Conservation (phyloP, 2,329 filamentous ascomycete genomes). For the Cladophialophora carrionii region DNA sequence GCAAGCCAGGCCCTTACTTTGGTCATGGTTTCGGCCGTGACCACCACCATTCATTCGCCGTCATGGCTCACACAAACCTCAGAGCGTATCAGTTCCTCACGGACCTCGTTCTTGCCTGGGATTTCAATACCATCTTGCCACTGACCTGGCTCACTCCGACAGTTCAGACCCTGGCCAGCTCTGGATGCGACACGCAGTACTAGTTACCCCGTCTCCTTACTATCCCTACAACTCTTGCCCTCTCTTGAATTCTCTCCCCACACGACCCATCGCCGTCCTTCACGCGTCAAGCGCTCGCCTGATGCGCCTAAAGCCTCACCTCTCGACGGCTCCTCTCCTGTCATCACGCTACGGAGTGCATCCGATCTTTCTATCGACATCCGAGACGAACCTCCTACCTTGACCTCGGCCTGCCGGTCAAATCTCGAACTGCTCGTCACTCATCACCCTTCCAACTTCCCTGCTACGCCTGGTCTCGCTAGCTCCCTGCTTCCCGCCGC, state of each 20-base stretch:
- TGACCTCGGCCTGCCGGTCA: constrained; percentile 19
- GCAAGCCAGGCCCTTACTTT: not conserved
- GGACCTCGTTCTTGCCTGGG: constrained; percentile 4
- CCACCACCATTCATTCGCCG: not conserved
- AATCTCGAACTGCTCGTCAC: constrained; percentile 20
- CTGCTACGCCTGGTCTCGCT: constrained; percentile 22
- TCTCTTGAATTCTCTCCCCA: constrained; percentile 15
- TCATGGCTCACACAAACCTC: not conserved
- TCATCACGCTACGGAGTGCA: constrained; percentile 14
- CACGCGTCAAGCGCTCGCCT: constrained; percentile 29
- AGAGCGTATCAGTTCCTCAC: not conserved
- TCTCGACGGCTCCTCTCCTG: constrained; percentile 8
- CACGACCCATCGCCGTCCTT: constrained; percentile 2
- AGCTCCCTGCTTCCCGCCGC: constrained; percentile 22
- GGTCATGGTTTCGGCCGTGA: not conserved
- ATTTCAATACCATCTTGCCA: constrained; percentile 7
- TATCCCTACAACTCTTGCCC: constrained; percentile 5
- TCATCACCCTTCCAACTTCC: constrained; percentile 26
- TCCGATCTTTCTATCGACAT: constrained; percentile 21
- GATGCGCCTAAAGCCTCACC: constrained; percentile 3
- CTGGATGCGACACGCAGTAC: constrained; percentile 2
- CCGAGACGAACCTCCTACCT: constrained; percentile 18
- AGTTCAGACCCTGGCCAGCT: not conserved
- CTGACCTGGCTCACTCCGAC: not conserved
- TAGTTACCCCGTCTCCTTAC: constrained; percentile 1